Conservation (phyloP, 139 green algal genomes). For the Yamagishiella unicocca region DNA sequence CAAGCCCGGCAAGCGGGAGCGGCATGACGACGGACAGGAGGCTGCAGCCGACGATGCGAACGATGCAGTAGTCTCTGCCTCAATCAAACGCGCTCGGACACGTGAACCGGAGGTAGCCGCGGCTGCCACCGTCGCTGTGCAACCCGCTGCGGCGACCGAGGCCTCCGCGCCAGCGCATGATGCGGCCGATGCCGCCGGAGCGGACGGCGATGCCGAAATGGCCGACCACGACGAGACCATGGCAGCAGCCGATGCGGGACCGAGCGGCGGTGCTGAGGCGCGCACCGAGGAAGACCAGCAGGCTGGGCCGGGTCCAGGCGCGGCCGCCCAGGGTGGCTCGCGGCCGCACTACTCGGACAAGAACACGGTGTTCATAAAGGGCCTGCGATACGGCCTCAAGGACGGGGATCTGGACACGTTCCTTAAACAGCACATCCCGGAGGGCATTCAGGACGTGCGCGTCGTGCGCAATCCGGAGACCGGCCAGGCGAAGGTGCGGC, state of each 20-base stretch:
- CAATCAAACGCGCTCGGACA: slow-evolving; percentile 6
- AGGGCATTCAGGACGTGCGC: slow-evolving; percentile 65
- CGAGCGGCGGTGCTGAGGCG: neutral
- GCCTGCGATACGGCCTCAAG: slow-evolving; percentile 48
- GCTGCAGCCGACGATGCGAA: neutral
- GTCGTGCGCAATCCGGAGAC: slow-evolving; percentile 62
- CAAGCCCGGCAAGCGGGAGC: slow-evolving; percentile 21
- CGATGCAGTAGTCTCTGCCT: too few species aligned
- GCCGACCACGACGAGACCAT: neutral
- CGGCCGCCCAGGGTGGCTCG: neutral
- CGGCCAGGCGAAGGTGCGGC: slow-evolving; percentile 30
- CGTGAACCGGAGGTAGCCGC: neutral
- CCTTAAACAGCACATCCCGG: slow-evolving; percentile 58
- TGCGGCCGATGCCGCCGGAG: neutral
- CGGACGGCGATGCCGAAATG: neutral
- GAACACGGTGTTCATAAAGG: slow-evolving; percentile 63
- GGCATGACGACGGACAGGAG: neutral
- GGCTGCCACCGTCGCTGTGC: neutral
- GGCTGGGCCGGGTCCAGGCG: neutral
- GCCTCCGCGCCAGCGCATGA: neutral
- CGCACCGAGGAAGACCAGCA: neutral
- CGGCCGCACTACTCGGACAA: slow-evolving; percentile 57
- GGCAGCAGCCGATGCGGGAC: neutral
- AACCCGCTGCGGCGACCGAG: neutral
- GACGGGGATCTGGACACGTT: slow-evolving; percentile 66